Base-by-base conservation (phyloP, 805 yeast genomes). In the Candida wancherniae region DNA sequence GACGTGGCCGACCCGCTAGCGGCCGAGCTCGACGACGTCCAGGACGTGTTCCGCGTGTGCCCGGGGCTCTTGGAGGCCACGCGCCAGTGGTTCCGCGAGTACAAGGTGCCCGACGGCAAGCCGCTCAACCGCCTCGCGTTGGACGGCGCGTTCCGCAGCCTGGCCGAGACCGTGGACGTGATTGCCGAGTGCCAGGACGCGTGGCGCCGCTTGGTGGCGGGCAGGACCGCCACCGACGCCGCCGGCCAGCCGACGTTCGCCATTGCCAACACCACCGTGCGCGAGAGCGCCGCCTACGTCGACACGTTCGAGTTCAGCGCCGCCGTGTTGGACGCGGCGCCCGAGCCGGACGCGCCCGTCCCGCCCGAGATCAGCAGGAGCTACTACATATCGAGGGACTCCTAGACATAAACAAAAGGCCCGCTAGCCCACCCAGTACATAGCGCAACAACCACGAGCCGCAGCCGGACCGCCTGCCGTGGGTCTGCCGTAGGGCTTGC, bases 51-150 rank as follows among this genome's bases (percentile, higher is more conserved):
- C 61, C 75, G 73, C 53, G 80, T 82, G 58, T 78, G 88, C 62
- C 98, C 98, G 38, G 96, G 96, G 33, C 71, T 92, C 37, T 69
- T 92, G 55, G 84, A 94, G 58, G 83, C 95, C 45, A 92, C 97
- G 37, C 80, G 87, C 62, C 94, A 84, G 66, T 92, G 98, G 98
- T 92, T 92, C 79, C 83, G 94, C 61, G 87, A 88, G 64, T 92
- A 92, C 79, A 92, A 92, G 67, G 75, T 87, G 48, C 97, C 98
- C 33, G 98, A 90, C 61, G 98, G 97, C 41, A 92, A 92, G 74
- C 95, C 95, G 51, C 84, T 77, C 65, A 92, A 92, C 67, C 83
- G 82, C 64, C 90, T 92, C 61, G 97, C 97, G n/a, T 87, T 86
- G 78, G 74, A 84, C 39, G 98, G 96, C 45, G 86, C 84, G 59